A percentile compares a stretch with the other conserved stretches of the same genome.
Evolutionary conservation across 2,329 filamentous ascomycete genomes (phyloP).

Genomic region (Coleophoma eucalyptorum): DNA sequence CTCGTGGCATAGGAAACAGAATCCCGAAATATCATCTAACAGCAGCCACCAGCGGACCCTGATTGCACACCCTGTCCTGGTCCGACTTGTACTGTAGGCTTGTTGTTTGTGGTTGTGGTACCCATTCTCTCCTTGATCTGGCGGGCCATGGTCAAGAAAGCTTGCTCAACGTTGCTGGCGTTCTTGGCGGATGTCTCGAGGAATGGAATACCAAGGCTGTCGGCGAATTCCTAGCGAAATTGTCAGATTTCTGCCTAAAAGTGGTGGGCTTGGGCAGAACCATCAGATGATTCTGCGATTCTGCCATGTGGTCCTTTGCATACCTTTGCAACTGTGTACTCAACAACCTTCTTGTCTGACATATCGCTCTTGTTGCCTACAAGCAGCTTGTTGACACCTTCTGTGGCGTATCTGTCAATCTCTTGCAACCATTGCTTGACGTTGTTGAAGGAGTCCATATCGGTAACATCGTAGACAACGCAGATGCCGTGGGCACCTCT

Average conservation of each 20-base stretch:
- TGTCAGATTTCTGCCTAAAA: background rate
- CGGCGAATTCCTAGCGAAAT: slow-evolving; percentile 80
- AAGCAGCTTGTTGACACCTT: slow-evolving; percentile 98
- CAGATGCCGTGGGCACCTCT: slow-evolving; percentile 98
- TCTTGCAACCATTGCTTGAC: slow-evolving; percentile 99
- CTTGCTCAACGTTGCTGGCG: slow-evolving; percentile 98
- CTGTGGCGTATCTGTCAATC: slow-evolving; percentile 98
- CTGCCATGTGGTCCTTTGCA: slow-evolving; percentile 26
- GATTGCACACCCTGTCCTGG: slow-evolving; percentile 92
- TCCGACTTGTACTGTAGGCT: slow-evolving; percentile 94
- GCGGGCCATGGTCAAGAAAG: slow-evolving; percentile 99
- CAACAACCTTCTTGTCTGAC: slow-evolving; percentile 99
- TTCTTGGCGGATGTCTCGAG: slow-evolving; percentile 99
- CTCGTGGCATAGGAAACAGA: slow-evolving; percentile 10
- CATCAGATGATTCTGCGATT: slow-evolving; percentile 15
- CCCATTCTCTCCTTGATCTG: slow-evolving; percentile 99
- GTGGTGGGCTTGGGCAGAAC: slow-evolving; percentile 9
- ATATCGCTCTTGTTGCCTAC: slow-evolving; percentile 99
- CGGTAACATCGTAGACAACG: slow-evolving; percentile 99
- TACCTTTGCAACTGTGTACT: slow-evolving; percentile 99
- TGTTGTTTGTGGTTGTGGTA: slow-evolving; percentile 92
- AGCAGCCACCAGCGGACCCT: slow-evolving; percentile 82
- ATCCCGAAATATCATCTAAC: slow-evolving; percentile 52
- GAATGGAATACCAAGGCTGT: slow-evolving; percentile 98
- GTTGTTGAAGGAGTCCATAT: slow-evolving; percentile 99